Conservation (phyloP, 2,329 filamentous ascomycete species). For the Periglandula ipomoeae region DNA sequence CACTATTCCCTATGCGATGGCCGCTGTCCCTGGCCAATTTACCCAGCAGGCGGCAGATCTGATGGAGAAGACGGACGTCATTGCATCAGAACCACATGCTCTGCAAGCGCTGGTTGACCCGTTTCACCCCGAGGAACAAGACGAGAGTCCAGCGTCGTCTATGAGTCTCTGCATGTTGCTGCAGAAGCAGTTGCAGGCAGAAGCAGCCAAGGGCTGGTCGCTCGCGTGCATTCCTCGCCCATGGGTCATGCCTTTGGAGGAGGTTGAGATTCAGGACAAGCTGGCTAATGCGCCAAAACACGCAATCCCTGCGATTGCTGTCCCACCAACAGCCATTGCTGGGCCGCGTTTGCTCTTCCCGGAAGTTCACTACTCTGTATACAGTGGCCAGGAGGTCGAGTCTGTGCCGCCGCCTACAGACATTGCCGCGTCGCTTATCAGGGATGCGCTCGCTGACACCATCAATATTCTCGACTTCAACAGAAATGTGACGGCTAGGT, state of each 20-base stretch:
- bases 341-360: slow-evolving; percentile 76
- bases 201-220: slow-evolving; percentile 67
- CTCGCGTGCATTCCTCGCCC: slow-evolving; percentile 60
- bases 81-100: slow-evolving; percentile 78
- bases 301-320: slow-evolving; percentile 61
- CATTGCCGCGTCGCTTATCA: slow-evolving; percentile 73
- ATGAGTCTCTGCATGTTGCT: slow-evolving; percentile 69
- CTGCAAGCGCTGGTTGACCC: slow-evolving; percentile 82
- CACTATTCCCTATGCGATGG: slow-evolving; percentile 84
- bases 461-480: slow-evolving; percentile 95
- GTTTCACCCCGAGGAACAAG: slow-evolving; percentile 57
- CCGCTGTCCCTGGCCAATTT: slow-evolving; percentile 59
- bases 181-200: slow-evolving; percentile 75
- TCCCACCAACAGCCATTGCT: slow-evolving; percentile 67
- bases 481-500: slow-evolving; percentile 75
- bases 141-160: slow-evolving; percentile 53
- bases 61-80: slow-evolving; percentile 90
- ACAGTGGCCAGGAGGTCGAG: slow-evolving; percentile 74
- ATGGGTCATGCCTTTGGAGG: slow-evolving; percentile 54
- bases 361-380: slow-evolving; percentile 90
- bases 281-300: slow-evolving; percentile 60
- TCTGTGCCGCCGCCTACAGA: slow-evolving; percentile 72
- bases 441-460: slow-evolving; percentile 81
- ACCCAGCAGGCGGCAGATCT: slow-evolving; percentile 67
- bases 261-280: slow-evolving; percentile 51